A percentile compares a stretch with the other conserved stretches of the same genome.
These are phyloP conservation scores for Misopates orontium DNA, from an alignment of 257 asterid species.

Conservation along the genomic window DNA sequence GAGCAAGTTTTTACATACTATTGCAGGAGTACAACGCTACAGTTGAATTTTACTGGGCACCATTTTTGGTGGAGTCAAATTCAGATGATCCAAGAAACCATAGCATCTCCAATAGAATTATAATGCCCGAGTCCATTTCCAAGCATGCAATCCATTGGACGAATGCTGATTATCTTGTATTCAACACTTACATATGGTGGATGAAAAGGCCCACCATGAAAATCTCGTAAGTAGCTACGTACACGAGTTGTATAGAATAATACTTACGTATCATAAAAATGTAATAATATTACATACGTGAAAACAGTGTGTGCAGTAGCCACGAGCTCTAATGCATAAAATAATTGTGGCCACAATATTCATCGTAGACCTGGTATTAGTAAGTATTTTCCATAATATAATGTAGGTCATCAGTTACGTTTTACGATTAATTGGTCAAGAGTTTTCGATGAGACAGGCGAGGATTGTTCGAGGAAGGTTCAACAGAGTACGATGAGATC, in stretches of 20 bases:
- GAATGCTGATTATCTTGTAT: constrained; percentile 50
- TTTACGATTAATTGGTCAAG: background rate
- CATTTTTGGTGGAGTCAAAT: constrained; percentile 61
- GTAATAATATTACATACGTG: too few relatives aligned
- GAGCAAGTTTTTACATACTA: too few relatives aligned
- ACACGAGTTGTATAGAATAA: background rate
- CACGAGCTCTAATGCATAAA: too few relatives aligned
- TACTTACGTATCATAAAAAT: too few relatives aligned
- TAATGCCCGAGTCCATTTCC: constrained; percentile 43
- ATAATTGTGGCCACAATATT: too few relatives aligned
- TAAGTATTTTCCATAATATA: too few relatives aligned
- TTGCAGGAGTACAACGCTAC: constrained; percentile 52
- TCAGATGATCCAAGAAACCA: constrained; percentile 62
- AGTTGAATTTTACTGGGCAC: constrained; percentile 64
- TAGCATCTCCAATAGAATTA: constrained; percentile 35
- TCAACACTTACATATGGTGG: constrained; percentile 76
- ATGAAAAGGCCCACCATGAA: constrained; percentile 40
- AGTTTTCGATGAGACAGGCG: constrained; percentile 26
- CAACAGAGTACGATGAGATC: constrained; percentile 25
- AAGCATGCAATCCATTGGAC: constrained; percentile 52
- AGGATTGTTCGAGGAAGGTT: constrained; percentile 39
- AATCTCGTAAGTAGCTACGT: constrained; percentile 37
- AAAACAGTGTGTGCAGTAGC: too few relatives aligned
- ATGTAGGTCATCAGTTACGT: too few relatives aligned
- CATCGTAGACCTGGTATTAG: too few relatives aligned